phyloP scores from a whole-genome alignment of 345 rosid genomes.

The Garcia nutans region DNA sequence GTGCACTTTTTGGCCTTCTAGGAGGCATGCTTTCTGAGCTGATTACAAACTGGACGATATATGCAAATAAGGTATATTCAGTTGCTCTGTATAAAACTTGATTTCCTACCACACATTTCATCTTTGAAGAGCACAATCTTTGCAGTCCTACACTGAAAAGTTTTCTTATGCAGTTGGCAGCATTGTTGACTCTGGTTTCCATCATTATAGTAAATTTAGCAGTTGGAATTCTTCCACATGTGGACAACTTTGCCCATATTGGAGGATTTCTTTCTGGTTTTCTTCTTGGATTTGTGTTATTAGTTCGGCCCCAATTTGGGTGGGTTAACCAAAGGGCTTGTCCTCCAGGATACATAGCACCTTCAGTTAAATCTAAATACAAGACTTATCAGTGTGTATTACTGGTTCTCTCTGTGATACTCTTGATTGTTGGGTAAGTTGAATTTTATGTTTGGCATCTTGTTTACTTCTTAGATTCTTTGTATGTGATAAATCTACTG shows the following conservation, averaged over 20 bases:
- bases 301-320: constrained; percentile 86
- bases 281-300: constrained; percentile 79
- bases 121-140: not conserved
- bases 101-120: constrained; percentile 1
- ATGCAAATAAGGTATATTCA: constrained; percentile 65
- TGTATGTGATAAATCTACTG: not conserved
- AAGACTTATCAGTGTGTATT: constrained; percentile 69
- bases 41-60: constrained; percentile 92
- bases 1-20: constrained; percentile 91
- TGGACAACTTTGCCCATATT: constrained; percentile 97
- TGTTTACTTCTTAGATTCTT: not conserved
- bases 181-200: constrained; percentile 60
- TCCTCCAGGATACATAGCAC: constrained; percentile 37
- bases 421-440: constrained; percentile 68
- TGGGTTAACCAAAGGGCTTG: constrained; percentile 65
- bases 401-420: constrained; percentile 65
- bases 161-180: constrained; percentile 49
- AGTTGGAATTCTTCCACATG: constrained; percentile 88
- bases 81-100: not conserved
- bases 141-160: constrained; percentile 4
- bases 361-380: constrained; percentile 48
- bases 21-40: constrained; percentile 98
- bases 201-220: constrained; percentile 79
- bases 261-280: constrained; percentile 93
- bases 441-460: not conserved